phyloP scores from a whole-genome alignment of 495 filamentous ascomycete species.

The Elasticomyces elasticus region DNA sequence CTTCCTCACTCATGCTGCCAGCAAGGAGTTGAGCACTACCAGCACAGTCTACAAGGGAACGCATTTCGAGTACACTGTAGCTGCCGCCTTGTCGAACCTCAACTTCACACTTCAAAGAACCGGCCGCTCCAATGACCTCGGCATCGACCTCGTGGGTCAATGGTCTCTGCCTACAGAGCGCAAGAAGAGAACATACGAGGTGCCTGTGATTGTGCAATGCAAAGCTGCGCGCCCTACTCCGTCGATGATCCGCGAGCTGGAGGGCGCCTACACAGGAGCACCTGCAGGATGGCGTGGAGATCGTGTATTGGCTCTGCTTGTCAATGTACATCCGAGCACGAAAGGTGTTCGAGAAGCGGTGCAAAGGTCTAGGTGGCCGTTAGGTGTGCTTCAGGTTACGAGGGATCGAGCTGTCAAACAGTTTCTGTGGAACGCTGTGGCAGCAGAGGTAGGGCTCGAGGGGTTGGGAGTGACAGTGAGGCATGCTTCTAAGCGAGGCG shows the following conservation, averaged over 20 bases:
- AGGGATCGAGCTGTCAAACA: constrained; percentile 45
- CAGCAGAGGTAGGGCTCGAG: constrained; percentile 53
- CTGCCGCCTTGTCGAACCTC: constrained; percentile 47
- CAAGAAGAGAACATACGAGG: neutral
- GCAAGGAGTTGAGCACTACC: constrained; percentile 39
- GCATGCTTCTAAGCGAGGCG: constrained; percentile 1
- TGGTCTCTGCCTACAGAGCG: constrained; percentile 54
- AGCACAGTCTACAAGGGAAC: constrained; percentile 56
- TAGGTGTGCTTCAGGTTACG: constrained; percentile 48
- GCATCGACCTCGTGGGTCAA: constrained; percentile 74
- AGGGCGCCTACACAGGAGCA: constrained; percentile 65
- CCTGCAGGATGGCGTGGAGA: constrained; percentile 53
- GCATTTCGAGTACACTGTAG: constrained; percentile 66
- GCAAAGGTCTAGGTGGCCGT: constrained; percentile 52
- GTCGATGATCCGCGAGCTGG: constrained; percentile 67
- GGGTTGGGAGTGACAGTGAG: constrained; percentile 13
- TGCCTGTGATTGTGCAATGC: constrained; percentile 63
- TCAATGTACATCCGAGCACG: constrained; percentile 42
- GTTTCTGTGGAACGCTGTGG: constrained; percentile 60
- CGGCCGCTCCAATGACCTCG: constrained; percentile 64
- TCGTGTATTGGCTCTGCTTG: constrained; percentile 55
- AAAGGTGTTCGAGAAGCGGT: constrained; percentile 57
- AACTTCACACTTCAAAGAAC: constrained; percentile 60
- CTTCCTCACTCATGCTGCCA: constrained; percentile 62
- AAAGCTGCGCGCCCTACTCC: constrained; percentile 58